Base-by-base conservation (phyloP, 176 grass and related monocot species). In the Melocanna baccifera region DNA sequence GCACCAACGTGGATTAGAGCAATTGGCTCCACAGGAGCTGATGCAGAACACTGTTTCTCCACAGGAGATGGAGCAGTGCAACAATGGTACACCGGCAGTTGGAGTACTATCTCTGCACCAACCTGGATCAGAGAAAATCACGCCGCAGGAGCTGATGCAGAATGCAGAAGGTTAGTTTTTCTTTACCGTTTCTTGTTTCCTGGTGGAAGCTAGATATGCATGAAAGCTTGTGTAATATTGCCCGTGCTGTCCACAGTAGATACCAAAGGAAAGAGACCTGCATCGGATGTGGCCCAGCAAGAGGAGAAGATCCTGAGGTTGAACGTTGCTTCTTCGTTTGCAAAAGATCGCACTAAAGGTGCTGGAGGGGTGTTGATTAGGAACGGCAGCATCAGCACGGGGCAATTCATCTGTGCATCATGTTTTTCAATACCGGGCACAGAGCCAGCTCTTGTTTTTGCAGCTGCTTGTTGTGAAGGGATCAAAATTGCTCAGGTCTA, bases 401-500 rank as follows among this genome's bases (percentile, higher is more conserved):
- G 61, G 42, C 61, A 79, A 65, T 79, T 65, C 61, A 2, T 79
- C 18, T 65, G 77, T 22, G 77, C 77, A 6, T n/a, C 62, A 66
- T 79, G 61, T 30, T 79, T 79, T 64, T 19, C 41, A 3, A 47
- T 79, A 28, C 42, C 1, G 18, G 43, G 25, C 26, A 34, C 18
- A 3, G 26, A 46, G 43, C 61, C 28, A 15, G 77, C 64, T 66
- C 18, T 79, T 62, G 58, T 28, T 79, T 36, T 66, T 4, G 77
- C 77, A 79, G 77, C 77, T 36, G 77, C 61, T 79, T 79, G 77
- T 66, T 79, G 61, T 51, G 77, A 79, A 79, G 77, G 42, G 77
- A 51, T 79, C 77, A 66, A 79, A 66, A 48, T 79, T 66, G 77
- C 62, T 15, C 77, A 5, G 77, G 18, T 62, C 43, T 79, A 79